These are phyloP conservation scores for Boletus tylopilopsis DNA, from an alignment of 768 basidiomycete species.

Conservation along the genomic window DNA sequence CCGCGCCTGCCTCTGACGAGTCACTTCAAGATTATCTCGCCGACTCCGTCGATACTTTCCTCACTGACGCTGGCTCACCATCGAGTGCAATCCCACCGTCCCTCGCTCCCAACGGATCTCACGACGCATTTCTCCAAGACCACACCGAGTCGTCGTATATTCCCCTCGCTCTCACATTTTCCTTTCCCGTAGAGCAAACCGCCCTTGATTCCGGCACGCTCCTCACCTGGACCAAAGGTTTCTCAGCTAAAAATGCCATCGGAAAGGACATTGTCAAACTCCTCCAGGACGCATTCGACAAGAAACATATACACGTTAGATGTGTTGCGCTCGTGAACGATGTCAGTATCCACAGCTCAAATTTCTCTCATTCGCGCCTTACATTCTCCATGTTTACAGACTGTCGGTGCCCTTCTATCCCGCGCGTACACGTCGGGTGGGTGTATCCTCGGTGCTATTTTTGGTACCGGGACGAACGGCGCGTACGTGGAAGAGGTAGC, in stretches of 20 bases:
- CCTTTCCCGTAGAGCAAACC: constrained; percentile 96
- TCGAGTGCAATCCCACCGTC: constrained; percentile 24
- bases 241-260: constrained; percentile 85
- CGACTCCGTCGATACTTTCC: constrained; percentile 92
- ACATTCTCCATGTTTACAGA: constrained; percentile 43
- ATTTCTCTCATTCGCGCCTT: background rate
- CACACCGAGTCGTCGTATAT: constrained; percentile 41
- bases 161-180: constrained; percentile 90
- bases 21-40: constrained; percentile 84
- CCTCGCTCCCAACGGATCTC: constrained; percentile 15
- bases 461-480: constrained; percentile 98
- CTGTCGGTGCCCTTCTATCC: constrained; percentile 91
- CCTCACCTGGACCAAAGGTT: constrained; percentile 95
- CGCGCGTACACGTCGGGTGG: constrained; percentile 92
- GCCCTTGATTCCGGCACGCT: constrained; percentile 88
- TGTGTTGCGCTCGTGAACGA: constrained; percentile 94
- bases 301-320: constrained; percentile 88
- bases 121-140: constrained; percentile 10
- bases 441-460: constrained; percentile 86
- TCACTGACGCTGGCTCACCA: constrained; percentile 51
- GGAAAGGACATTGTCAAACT: constrained; percentile 88
- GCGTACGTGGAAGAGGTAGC: constrained; percentile 89
- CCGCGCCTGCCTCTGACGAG: constrained; percentile 7
- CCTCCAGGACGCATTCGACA: constrained; percentile 87
- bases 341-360: constrained; percentile 52